These are phyloP conservation scores for Dactylonectria estremocensis DNA, from an alignment of 2,329 filamentous ascomycete species.

Conservation along the genomic window DNA sequence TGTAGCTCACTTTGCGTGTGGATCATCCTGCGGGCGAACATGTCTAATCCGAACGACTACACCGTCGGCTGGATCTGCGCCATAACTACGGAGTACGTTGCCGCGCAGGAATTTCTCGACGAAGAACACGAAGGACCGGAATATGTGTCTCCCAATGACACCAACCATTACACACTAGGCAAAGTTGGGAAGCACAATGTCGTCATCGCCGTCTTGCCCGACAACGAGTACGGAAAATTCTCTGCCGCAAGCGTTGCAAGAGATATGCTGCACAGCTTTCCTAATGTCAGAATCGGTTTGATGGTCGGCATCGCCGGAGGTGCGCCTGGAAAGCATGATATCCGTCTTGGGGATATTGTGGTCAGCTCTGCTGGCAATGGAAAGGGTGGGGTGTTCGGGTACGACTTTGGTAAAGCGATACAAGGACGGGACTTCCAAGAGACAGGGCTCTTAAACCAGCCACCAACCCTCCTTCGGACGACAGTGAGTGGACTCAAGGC, in stretches of 20 bases:
- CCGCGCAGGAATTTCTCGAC: slow-evolving; percentile 5
- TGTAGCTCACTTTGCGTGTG: neutral
- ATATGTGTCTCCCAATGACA: neutral
- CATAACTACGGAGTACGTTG: slow-evolving; percentile 1
- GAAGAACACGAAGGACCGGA: neutral
- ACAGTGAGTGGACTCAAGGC: slow-evolving; percentile 18
- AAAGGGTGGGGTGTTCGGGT: neutral
- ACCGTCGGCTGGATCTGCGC: slow-evolving; percentile 17
- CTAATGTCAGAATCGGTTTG: neutral
- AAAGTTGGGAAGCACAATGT: slow-evolving; percentile 4
- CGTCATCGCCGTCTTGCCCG: neutral
- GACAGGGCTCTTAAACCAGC: neutral
- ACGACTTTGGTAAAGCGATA: neutral
- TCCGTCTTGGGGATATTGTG: neutral
- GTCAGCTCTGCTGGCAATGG: neutral
- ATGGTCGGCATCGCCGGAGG: neutral
- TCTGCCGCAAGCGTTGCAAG: neutral
- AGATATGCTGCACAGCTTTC: neutral
- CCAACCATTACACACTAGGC: neutral
- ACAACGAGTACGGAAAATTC: neutral
- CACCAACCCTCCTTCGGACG: neutral
- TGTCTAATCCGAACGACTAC: neutral
- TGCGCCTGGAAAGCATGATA: neutral
- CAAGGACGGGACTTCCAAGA: neutral
- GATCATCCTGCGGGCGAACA: neutral